Conservation (phyloP, 108 stramenopile genomes). For the Skeletonema grethae region DNA sequence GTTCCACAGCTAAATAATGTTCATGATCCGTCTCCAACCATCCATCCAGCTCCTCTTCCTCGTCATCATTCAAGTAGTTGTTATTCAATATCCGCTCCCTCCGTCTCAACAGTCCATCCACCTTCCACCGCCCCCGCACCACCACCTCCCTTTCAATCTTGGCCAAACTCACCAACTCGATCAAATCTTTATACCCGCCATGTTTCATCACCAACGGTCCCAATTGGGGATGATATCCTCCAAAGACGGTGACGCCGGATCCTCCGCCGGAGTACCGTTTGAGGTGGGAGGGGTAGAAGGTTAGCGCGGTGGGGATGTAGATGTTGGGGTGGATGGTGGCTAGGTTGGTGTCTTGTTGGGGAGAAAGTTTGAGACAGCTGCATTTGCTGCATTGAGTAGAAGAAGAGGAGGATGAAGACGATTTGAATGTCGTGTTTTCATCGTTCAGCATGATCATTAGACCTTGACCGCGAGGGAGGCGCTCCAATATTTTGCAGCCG, state of each 20-base stretch:
- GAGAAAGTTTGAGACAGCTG: constrained; percentile 23
- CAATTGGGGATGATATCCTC: constrained; percentile 61
- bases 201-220: constrained; percentile 85
- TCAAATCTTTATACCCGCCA: constrained; percentile 71
- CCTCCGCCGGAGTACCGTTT: constrained; percentile 46
- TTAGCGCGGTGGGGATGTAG: constrained; percentile 56
- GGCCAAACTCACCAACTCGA: constrained; percentile 68
- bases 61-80: not conserved
- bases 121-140: constrained; percentile 36
- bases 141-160: constrained; percentile 68
- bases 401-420: no score
- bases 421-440: not conserved
- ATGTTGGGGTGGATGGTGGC: constrained; percentile 66
- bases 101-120: constrained; percentile 9
- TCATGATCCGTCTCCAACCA: not conserved
- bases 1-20: no score
- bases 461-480: not conserved
- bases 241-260: constrained; percentile 70
- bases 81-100: not conserved
- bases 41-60: not conserved
- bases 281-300: constrained; percentile 28
- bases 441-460: not conserved
- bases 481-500: not conserved
- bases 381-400: not conserved
- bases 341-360: constrained; percentile 49